These are phyloP conservation scores for Pluteus cervinus DNA, from an alignment of 768 basidiomycete species.

Conservation along the genomic window DNA sequence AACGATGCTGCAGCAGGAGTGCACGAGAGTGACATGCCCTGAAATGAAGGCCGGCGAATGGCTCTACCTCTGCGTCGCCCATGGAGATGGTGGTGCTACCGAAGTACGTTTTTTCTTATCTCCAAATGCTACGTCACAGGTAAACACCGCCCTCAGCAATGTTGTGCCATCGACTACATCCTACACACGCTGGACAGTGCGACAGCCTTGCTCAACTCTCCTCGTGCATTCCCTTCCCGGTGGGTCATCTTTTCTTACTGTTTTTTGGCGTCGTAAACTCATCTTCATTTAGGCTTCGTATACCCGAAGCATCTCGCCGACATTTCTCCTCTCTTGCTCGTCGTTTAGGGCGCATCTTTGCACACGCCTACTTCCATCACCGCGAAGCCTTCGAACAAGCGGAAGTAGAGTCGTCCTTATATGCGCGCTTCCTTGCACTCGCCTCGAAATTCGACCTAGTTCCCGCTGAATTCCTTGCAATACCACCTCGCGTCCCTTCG, in stretches of 20 bases:
- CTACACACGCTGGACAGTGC: constrained; percentile 91
- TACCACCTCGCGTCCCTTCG: constrained; percentile 39
- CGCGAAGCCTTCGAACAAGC: constrained; percentile 87
- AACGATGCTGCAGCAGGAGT: constrained; percentile 80
- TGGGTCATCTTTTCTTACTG: constrained; percentile 21
- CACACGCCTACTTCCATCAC: constrained; percentile 94
- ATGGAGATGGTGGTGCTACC: constrained; percentile 83
- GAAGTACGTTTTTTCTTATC: constrained; percentile 47
- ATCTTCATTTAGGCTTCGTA: constrained; percentile 53
- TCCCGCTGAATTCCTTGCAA: constrained; percentile 77
- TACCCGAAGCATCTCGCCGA: constrained; percentile 74
- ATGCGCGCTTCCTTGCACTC: constrained; percentile 84
- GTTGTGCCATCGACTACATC: constrained; percentile 97
- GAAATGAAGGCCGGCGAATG: constrained; percentile 99
- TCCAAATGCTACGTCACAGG: neutral
- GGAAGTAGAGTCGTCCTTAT: constrained; percentile 86
- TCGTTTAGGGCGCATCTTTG: constrained; percentile 90
- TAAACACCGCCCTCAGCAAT: constrained; percentile 50
- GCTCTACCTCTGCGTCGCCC: constrained; percentile 93
- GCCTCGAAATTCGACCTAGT: constrained; percentile 79
- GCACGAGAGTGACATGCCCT: constrained; percentile 80
- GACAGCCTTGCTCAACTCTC: constrained; percentile 85
- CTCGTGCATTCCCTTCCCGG: constrained; percentile 90
- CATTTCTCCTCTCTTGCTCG: constrained; percentile 89
- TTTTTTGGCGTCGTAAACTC: constrained; percentile 2